These are phyloP conservation scores for Hanseniaspora nectarophila DNA, from an alignment of 805 yeast species.

Conservation along the genomic window DNA sequence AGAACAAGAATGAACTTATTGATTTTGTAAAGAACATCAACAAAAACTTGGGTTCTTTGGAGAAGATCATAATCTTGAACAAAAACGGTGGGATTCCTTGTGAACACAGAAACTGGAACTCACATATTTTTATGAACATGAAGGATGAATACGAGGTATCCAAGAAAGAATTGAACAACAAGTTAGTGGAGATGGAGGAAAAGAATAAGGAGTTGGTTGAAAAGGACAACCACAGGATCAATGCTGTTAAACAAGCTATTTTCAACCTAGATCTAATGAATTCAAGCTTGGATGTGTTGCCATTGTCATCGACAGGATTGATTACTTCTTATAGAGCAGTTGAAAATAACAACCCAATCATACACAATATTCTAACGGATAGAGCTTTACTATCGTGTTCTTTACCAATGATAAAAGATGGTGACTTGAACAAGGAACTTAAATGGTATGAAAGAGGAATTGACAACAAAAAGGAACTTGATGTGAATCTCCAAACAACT, in stretches of 20 bases:
- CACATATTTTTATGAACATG: conserved; percentile 79
- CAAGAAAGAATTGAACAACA: conserved; percentile 41
- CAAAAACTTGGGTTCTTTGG: conserved; percentile 42
- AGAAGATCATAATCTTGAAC: conserved; percentile 71
- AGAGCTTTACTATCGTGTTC: conserved; percentile 85
- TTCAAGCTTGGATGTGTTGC: conserved; percentile 37
- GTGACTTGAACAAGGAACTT: conserved; percentile 15
- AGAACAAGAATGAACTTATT: not conserved
- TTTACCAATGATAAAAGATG: conserved; percentile 49
- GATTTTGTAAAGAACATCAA: not conserved
- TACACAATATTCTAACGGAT: conserved; percentile 83
- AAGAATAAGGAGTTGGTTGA: conserved; percentile 7
- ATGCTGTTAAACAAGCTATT: conserved; percentile 39
- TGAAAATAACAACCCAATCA: conserved; percentile 55
- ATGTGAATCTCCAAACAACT: conserved; percentile 42
- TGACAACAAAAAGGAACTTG: conserved; percentile 13
- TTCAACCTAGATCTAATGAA: conserved; percentile 58
- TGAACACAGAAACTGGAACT: conserved; percentile 60
- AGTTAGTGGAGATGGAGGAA: conserved; percentile 13
- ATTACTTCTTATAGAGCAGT: conserved; percentile 78
- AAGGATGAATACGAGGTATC: conserved; percentile 69
- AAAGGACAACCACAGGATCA: conserved; percentile 11
- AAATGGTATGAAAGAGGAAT: not conserved
- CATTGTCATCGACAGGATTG: conserved; percentile 60
- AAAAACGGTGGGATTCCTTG: conserved; percentile 86